Evolutionary conservation across 2,329 filamentous ascomycete species (phyloP), one percentile per base, ranked within the genome.

Genomic region (Ophiocordyceps camponoti-rufipedis): DNA sequence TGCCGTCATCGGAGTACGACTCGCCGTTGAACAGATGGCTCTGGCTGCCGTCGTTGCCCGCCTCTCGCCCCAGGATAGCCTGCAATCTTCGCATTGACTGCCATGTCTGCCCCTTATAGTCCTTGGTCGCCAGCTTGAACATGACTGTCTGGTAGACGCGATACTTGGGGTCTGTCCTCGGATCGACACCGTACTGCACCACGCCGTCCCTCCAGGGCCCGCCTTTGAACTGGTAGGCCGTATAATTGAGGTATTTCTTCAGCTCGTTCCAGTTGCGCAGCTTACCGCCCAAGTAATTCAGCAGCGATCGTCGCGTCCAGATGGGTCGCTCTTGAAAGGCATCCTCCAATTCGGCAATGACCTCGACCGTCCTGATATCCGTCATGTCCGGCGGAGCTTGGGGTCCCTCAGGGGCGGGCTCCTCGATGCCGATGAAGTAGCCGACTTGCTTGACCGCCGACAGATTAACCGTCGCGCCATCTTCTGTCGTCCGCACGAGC

Each of bases 181-280:
- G 91, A 57, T 98, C 91, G 18, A 94, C 63, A 10, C 89, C 89
- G 59, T 88, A 91, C 42, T 74, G 78, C 50, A 95, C 77, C 45
- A 95, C 78, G 3, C 84, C 80, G 59, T 96, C 88, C 50, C 86
- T 76, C 82, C 86, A 98, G 0, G 91, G 88, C 0, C 91, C 91
- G 19, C 83, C 86, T 48, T 83, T 82, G 69, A 96, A 95, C 62
- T 88, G 85, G 63, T 94, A 98, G 9, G 84, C 87, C 5, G 85
- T 78, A 54, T 91, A 89, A 50, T 86, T 82, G 45, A 88, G 74
- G 42, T 84, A 84, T 56, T 82, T 74, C 54, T 85, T 82, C 48
- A 94, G 62, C 40, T 72, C 62, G 47, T 73, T 72, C 58, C 69
- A 75, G 48, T 70, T 68, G 41, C 66, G 67, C 28, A 68, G 65